phyloP scores from a whole-genome alignment of 2,329 filamentous ascomycete genomes.

The Nigrograna mackinnonii region DNA sequence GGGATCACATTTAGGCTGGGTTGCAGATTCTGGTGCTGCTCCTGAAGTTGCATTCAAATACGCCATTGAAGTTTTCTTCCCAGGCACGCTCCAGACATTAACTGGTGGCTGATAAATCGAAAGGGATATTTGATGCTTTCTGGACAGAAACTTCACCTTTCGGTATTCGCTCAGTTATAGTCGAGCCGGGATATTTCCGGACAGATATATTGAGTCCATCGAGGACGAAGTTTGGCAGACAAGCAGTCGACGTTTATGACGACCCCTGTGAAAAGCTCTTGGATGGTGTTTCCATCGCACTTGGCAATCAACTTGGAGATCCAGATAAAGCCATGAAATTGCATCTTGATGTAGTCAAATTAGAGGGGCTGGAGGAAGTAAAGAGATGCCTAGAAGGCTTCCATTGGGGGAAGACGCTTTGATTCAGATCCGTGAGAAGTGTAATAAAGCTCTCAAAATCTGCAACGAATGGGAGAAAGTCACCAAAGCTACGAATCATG shows the following conservation, averaged over 20 bases:
- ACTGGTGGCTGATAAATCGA: too few species aligned
- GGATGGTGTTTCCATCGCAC: constrained; percentile 10
- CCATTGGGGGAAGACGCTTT: constrained; percentile 31
- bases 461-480: constrained; percentile 19
- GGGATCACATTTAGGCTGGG: constrained; percentile 11
- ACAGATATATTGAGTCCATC: constrained; percentile 30
- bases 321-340: constrained; percentile 16
- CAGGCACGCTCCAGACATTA: not conserved
- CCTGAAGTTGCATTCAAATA: constrained; percentile 16
- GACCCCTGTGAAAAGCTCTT: constrained; percentile 19
- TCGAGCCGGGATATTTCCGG: constrained; percentile 44
- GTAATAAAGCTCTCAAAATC: constrained; percentile 5
- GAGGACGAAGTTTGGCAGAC: constrained; percentile 17
- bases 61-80: constrained; percentile 9
- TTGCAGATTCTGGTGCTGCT: constrained; percentile 23
- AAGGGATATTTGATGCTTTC: constrained; percentile 4
- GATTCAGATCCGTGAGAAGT: constrained; percentile 8
- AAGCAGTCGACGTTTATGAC: constrained; percentile 21
- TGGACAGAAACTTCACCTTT: constrained; percentile 27
- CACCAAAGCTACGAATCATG: constrained; percentile 14
- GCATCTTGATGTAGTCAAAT: constrained; percentile 16
- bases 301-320: constrained; percentile 18
- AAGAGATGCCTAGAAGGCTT: constrained; percentile 26
- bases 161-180: constrained; percentile 35
- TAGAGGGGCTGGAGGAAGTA: constrained; percentile 18